A percentile compares a stretch with the other conserved stretches of the same genome.
Conservation (phyloP, 2,329 filamentous ascomycete genomes). For the Fusarium fujikuroi region DNA sequence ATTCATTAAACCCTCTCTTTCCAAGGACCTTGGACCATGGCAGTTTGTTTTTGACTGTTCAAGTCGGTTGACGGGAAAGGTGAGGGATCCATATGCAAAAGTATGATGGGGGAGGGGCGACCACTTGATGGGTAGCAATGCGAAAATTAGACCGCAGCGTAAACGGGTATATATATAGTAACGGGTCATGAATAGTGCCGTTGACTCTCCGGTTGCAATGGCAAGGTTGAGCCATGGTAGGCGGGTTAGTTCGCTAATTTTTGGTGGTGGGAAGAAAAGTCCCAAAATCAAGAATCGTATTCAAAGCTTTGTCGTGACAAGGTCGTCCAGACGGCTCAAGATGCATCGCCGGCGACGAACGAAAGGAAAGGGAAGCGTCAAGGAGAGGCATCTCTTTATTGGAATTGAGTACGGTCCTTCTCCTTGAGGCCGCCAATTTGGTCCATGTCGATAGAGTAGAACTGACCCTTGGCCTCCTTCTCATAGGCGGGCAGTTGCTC, state of each 20-base stretch:
- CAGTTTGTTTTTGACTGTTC: constrained; percentile 28
- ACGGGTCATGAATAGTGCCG: constrained; percentile 42
- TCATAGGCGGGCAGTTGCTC: constrained; percentile 88
- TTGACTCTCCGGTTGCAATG: constrained; percentile 33
- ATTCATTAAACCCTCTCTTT: constrained; percentile 13
- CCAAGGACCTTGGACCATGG: constrained; percentile 38
- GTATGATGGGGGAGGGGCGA: constrained; percentile 26
- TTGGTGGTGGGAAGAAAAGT: constrained; percentile 10
- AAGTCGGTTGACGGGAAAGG: constrained; percentile 13
- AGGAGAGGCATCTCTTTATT: constrained; percentile 44
- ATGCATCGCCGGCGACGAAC: constrained; percentile 42
- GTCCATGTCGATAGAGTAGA: constrained; percentile 94
- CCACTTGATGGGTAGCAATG: constrained; percentile 43
- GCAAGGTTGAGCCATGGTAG: constrained; percentile 32
- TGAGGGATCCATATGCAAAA: constrained; percentile 20
- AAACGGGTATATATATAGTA: constrained; percentile 49
- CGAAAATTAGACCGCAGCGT: constrained; percentile 46
- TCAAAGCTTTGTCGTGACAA: constrained; percentile 40
- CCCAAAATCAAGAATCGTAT: constrained; percentile 28
- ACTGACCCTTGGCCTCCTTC: constrained; percentile 80
- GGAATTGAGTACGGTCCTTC: constrained; percentile 68
- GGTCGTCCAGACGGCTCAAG: constrained; percentile 43
- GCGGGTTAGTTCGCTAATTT: constrained; percentile 38
- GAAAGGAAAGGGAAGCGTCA: constrained; percentile 25
- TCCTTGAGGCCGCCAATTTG: constrained; percentile 94